phyloP scores from a whole-genome alignment of 306 rosid genomes.

The Betula pendula region DNA sequence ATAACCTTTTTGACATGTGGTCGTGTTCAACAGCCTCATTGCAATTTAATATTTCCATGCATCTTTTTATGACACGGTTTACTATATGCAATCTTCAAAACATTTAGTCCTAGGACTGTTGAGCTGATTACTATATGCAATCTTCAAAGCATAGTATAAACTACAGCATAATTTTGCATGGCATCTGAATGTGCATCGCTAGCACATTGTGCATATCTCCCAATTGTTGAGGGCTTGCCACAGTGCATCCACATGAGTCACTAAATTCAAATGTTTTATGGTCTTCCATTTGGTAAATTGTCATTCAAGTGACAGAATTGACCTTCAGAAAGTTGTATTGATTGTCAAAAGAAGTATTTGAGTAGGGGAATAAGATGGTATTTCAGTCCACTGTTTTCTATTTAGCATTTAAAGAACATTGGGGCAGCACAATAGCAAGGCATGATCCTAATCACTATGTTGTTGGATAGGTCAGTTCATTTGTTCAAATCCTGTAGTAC shows the following conservation, averaged over 20 bases:
- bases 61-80: neutral
- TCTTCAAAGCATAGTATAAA: neutral
- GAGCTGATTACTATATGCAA: neutral
- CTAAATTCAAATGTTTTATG: neutral
- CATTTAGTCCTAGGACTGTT: neutral
- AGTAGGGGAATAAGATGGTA: neutral
- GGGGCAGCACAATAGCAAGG: neutral
- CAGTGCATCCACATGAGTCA: neutral
- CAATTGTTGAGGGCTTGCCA: neutral
- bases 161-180: neutral
- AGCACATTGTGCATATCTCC: neutral
- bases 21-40: neutral
- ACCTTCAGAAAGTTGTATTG: neutral
- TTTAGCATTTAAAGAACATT: neutral
- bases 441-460: neutral
- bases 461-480: neutral
- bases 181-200: neutral
- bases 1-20: slow-evolving; percentile 22
- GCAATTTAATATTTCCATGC: neutral
- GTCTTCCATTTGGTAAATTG: neutral
- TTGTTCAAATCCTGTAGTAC: neutral
- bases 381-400: neutral
- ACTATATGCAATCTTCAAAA: neutral
- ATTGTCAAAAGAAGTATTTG: neutral
- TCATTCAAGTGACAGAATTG: neutral